Conservation (phyloP, 2,329 filamentous ascomycete genomes). For the Aspergillus sp. region DNA sequence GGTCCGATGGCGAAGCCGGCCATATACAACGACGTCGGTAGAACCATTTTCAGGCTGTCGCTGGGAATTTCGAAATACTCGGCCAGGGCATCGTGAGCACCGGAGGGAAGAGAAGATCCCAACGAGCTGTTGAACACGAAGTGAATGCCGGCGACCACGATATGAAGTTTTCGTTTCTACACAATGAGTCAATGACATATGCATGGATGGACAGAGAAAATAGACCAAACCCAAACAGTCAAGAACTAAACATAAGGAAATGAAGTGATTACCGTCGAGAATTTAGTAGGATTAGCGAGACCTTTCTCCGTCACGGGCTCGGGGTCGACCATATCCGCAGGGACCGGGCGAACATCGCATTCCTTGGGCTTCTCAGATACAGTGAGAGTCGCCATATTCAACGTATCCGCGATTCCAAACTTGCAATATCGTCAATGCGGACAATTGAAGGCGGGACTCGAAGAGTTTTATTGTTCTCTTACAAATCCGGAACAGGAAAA, state of each 20-base stretch:
- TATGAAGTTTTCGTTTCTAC: constrained; percentile 12
- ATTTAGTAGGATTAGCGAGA: not conserved
- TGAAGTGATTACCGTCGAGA: not conserved
- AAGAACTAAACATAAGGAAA: not conserved
- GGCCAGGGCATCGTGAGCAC: constrained; percentile 15
- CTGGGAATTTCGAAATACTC: constrained; percentile 12
- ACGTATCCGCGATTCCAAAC: not conserved
- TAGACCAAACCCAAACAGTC: not conserved
- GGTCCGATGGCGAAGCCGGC: constrained; percentile 36
- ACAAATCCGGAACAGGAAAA: not conserved
- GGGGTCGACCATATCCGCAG: not conserved
- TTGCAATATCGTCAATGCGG: too few relatives aligned
- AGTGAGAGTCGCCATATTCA: not conserved
- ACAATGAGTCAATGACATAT: not conserved
- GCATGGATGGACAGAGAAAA: not conserved
- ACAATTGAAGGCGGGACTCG: not conserved
- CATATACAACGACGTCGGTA: constrained; percentile 32
- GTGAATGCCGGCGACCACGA: constrained; percentile 14
- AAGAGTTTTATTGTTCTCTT: not conserved
- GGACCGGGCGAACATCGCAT: not conserved
- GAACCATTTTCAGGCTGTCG: constrained; percentile 24
- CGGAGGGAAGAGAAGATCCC: constrained; percentile 20
- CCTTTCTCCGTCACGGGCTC: not conserved
- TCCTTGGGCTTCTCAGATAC: not conserved
- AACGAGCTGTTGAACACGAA: constrained; percentile 20